phyloP scores from a whole-genome alignment of 2,329 filamentous ascomycete species.

The Fusarium brachygibbosum region DNA sequence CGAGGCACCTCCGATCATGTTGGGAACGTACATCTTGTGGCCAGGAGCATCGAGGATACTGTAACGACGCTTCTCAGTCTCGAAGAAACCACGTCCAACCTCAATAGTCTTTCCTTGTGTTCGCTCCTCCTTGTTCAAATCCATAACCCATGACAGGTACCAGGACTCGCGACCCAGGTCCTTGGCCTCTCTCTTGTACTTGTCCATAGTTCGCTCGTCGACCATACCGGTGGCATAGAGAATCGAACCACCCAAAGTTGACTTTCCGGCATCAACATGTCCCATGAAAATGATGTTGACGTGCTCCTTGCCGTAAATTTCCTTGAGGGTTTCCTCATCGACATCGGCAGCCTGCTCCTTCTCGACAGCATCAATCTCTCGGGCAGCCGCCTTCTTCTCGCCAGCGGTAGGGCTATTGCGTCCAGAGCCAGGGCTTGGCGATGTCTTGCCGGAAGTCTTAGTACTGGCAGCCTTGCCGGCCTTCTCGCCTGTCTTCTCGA shows the following conservation, averaged over 20 bases:
- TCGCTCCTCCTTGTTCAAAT: conserved; percentile 96
- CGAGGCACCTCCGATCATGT: conserved; percentile 96
- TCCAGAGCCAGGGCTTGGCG: conserved; percentile 85
- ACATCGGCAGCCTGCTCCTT: conserved; percentile 85
- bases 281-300: conserved; percentile 98
- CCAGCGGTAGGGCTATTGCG: conserved; percentile 82
- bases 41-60: conserved; percentile 96
- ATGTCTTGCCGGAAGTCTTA: conserved; percentile 76
- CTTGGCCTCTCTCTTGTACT: conserved; percentile 97
- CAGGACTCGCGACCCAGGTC: conserved; percentile 96
- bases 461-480: conserved; percentile 59
- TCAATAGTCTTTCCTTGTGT: conserved; percentile 98
- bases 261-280: conserved; percentile 98
- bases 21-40: conserved; percentile 97
- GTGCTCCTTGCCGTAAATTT: conserved; percentile 94
- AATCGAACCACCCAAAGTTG: conserved; percentile 93
- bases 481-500: conserved; percentile 87
- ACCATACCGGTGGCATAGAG: conserved; percentile 97
- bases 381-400: conserved; percentile 64
- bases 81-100: conserved; percentile 94
- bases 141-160: conserved; percentile 98
- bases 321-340: conserved; percentile 80
- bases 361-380: conserved; percentile 85
- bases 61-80: conserved; percentile 96
- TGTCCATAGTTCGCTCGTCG: conserved; percentile 98